Evolutionary conservation across 176 grass and related monocot genomes (phyloP).

Genomic region (Carex parvula): DNA sequence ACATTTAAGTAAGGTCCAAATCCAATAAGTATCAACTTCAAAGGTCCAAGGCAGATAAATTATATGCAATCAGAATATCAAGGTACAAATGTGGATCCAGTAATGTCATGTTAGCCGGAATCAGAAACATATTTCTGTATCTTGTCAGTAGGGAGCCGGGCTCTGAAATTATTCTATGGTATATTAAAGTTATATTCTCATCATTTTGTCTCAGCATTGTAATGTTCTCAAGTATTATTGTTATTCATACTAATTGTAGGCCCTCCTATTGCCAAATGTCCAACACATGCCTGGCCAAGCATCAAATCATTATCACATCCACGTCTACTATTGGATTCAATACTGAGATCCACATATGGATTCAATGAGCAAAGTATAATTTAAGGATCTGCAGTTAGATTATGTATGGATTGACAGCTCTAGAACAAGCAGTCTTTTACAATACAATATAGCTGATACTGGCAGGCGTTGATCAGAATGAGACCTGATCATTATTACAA

Average conservation of each 20-base stretch:
- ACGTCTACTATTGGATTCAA: background rate
- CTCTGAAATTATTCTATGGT: background rate
- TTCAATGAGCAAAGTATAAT: background rate
- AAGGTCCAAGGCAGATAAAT: background rate
- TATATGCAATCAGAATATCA: background rate
- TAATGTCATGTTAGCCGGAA: background rate
- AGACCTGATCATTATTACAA: background rate
- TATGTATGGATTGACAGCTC: background rate
- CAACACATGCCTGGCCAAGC: background rate
- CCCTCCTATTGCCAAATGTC: constrained; percentile 14
- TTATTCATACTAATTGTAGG: background rate
- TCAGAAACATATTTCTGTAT: background rate
- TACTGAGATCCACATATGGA: background rate
- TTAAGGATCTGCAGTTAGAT: background rate
- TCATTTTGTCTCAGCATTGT: background rate
- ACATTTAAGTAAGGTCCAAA: background rate
- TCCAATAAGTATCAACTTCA: background rate
- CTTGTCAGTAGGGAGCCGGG: background rate
- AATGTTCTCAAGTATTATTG: background rate
- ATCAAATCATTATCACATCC: background rate
- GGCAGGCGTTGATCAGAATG: background rate
- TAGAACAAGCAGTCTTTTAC: background rate
- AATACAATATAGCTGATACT: background rate
- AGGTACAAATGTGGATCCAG: background rate
- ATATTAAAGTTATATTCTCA: background rate